Evolutionary conservation across 1,284 basidiomycete genomes (phyloP), one percentile per base, ranked within the genome.

Genomic region (Moesziomyces globuligerus): DNA sequence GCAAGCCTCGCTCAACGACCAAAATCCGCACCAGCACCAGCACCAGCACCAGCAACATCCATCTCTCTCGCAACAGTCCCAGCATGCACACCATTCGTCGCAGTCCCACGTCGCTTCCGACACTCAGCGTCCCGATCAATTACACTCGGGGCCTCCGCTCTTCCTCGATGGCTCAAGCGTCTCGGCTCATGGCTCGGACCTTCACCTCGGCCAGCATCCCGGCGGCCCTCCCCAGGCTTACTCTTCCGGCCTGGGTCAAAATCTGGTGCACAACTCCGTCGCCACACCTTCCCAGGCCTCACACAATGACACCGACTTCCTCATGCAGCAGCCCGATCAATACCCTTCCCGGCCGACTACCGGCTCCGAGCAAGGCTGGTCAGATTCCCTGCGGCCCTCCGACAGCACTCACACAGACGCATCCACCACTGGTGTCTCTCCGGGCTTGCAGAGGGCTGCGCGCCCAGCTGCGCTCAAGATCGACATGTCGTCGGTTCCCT

Each of bases 391-490:
- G n/a, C 7, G 21, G 5, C n/a, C 42, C n/a, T 28, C 51, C 3
- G 43, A 39, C 24, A 32, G 36, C 9, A n/a, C 43, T 3, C 44
- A 48, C 13, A 45, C 47, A 5, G 40, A 41, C 1, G 54, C 39
- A 5, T 44, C 51, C 11, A 37, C n/a, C 24, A n/a, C 32, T 5
- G 32, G n/a, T 13, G n/a, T 41, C 17, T 26, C 51, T 8, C n/a
- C 43, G 26, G 51, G 42, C 26, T 37, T 47, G 6, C 67, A 64
- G 21, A 36, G 60, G 32, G 44, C 49, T n/a, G 34, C 56, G 32
- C 55, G 60, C 26, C 67, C 67, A 7, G 51, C 56, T n/a, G 52
- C 67, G 36, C 56, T 70, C 44, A 70, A 64, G 34, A 58, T 70
- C 28, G 60, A 60, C 25, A 50, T 70, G 55, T 48, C 60, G 2